These are phyloP conservation scores for Debaryomyces robertsiae DNA, from an alignment of 1,139 yeast species.

Conservation along the genomic window DNA sequence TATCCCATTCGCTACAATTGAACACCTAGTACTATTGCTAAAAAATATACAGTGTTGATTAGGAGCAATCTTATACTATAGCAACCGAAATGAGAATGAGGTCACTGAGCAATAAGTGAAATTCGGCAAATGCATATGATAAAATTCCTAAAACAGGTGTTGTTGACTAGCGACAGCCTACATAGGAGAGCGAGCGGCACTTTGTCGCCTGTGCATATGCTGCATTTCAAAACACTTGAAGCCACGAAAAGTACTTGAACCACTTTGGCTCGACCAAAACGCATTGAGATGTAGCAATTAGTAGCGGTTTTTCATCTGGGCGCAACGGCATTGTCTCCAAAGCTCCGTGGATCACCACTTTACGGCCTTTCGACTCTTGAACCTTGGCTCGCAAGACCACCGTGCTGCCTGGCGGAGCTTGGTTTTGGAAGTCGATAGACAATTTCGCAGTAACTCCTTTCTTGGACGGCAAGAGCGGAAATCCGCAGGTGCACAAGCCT, in stretches of 20 bases:
- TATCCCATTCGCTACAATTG: no score
- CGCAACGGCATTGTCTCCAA: constrained; percentile 48
- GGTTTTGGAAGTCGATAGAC: constrained; percentile 64
- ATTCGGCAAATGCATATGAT: no score
- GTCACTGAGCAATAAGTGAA: no score
- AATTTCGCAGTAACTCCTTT: constrained; percentile 91
- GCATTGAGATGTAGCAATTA: constrained; percentile 61
- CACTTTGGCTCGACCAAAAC: constrained; percentile 77
- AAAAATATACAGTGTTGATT: no score
- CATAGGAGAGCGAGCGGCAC: not conserved
- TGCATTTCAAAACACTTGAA: constrained; percentile 30
- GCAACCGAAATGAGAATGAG: no score
- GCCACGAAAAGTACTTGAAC: constrained; percentile 73
- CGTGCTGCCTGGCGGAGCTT: constrained; percentile 66
- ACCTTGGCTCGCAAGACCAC: constrained; percentile 73
- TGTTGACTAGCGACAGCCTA: not conserved
- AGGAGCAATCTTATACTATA: no score
- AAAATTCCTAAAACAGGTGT: no score
- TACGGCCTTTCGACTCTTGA: constrained; percentile 70
- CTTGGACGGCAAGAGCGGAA: constrained; percentile 76
- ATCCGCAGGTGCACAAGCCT: constrained; percentile 84
- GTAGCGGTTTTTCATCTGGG: constrained; percentile 28
- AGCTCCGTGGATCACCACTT: constrained; percentile 72
- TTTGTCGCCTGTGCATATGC: not conserved
- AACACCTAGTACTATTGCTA: no score